Percentiles rank a stretch among this genome's conserved stretches.
Evolutionary conservation across 1,284 basidiomycete genomes (phyloP).

Genomic region (Jaminaea rosea): DNA sequence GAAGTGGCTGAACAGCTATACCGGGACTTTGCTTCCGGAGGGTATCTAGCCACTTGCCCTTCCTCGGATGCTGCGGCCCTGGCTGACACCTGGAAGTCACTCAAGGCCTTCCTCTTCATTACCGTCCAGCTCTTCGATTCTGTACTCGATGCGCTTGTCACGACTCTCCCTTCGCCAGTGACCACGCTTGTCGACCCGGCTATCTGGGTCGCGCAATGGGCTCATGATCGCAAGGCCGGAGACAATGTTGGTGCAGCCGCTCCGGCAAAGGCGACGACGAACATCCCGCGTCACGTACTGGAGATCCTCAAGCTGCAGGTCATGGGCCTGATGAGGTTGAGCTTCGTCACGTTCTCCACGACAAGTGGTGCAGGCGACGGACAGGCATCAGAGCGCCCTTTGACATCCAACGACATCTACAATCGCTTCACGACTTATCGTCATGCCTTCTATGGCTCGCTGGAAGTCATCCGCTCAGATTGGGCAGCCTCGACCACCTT

Average conservation of each 20-base stretch:
- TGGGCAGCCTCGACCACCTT: slow-evolving; percentile 27
- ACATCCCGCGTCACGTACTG: slow-evolving; percentile 31
- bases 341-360: slow-evolving; percentile 23
- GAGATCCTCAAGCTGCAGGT: slow-evolving; percentile 23
- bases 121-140: slow-evolving; percentile 43
- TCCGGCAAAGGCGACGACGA: slow-evolving; percentile 20
- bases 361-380: background rate
- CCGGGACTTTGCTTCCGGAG: too few species aligned
- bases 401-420: background rate
- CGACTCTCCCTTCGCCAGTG: slow-evolving; percentile 38
- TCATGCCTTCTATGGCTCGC: slow-evolving; percentile 38
- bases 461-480: slow-evolving; percentile 40
- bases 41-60: too few species aligned
- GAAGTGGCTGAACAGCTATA: too few species aligned
- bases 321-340: slow-evolving; percentile 20
- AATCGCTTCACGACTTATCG: slow-evolving; percentile 33
- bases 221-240: slow-evolving; percentile 3
- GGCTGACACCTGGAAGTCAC: slow-evolving; percentile 30
- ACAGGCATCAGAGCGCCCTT: background rate
- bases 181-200: too few species aligned
- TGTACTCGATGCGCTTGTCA: slow-evolving; percentile 36
- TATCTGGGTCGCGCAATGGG: slow-evolving; percentile 12
- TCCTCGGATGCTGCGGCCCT: too few species aligned
- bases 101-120: slow-evolving; percentile 41
- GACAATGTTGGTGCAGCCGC: slow-evolving; percentile 8